Evolutionary conservation across 495 filamentous ascomycete genomes (phyloP), one percentile per base, ranked within the genome.

Genomic region (Aspergillus steynii): DNA sequence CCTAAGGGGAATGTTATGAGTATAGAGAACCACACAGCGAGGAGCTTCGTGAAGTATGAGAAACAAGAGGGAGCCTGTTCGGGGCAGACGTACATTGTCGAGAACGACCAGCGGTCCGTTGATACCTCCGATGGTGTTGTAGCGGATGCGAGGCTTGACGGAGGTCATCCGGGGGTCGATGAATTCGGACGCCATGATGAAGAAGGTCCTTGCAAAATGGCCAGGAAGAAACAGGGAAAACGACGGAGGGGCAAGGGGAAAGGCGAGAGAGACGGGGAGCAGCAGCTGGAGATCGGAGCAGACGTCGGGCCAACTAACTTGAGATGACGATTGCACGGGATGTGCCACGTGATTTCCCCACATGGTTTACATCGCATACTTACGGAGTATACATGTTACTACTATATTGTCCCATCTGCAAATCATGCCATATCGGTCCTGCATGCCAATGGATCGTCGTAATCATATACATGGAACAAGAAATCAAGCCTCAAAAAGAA

Each of bases 41-140:
- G 5, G 14, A 42, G 37, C 37, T 42, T 10, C 10, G 3, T 8
- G 9, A 42, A 42, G 37, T 12, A 14, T 42, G 37, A 14, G 37
- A 42, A 42, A 42, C 37, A 42, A 42, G 37, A 42, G 37, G 12
- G 12, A 42, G 12, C 3, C 10, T 42, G 9, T 14, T 14, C 37
- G 37, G 37, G 37, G 37, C 14, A 66, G 31, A 65, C 83, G 71
- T 73, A 96, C 93, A 83, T 96, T 92, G 71, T 97, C 96, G 53
- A 99, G 83, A 74, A 99, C 91, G 68, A 99, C 95, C 77, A 98
- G 85, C 56, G 95, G 95, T 52, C 95, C 96, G 79, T 98, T 99
- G 75, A 98, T 90, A 77, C 93, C 96, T 75, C 91, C 90, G 74
- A 99, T 92, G 62, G 95, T 99, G 82, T 99, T 99, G 83, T 99